phyloP scores from a whole-genome alignment of 2,329 filamentous ascomycete genomes.

The Cladosporium colombiae region DNA sequence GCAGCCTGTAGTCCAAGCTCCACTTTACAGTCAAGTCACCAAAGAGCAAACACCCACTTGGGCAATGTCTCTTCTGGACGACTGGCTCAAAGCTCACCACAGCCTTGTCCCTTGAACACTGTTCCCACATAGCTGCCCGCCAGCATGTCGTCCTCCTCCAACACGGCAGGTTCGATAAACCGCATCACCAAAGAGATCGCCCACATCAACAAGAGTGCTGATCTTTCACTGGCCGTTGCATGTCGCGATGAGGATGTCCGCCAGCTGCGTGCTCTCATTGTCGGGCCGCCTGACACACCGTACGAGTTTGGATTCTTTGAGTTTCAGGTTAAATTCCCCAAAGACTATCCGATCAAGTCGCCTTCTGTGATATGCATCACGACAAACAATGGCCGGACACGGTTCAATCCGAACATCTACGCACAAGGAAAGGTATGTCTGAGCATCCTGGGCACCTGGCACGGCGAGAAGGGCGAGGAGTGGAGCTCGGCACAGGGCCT shows the following conservation, averaged over 20 bases:
- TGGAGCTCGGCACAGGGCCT: slow-evolving; percentile 96
- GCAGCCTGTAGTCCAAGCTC: background rate
- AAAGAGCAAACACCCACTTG: background rate
- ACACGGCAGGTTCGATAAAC: slow-evolving; percentile 33
- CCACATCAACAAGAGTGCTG: slow-evolving; percentile 78
- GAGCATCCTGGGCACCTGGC: slow-evolving; percentile 78
- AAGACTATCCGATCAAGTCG: slow-evolving; percentile 77
- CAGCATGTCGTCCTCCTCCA: slow-evolving; percentile 30
- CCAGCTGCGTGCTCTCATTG: slow-evolving; percentile 81
- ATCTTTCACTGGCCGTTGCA: slow-evolving; percentile 85
- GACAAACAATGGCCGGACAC: slow-evolving; percentile 82
- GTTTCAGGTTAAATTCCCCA: slow-evolving; percentile 53
- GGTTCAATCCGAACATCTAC: slow-evolving; percentile 98
- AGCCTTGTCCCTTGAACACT: slow-evolving; percentile 6
- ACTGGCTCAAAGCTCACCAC: slow-evolving; percentile 4
- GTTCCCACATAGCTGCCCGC: background rate
- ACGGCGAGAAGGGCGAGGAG: slow-evolving; percentile 84
- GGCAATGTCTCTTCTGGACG: slow-evolving; percentile 3
- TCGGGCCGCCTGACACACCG: slow-evolving; percentile 89
- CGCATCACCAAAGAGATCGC: slow-evolving; percentile 68
- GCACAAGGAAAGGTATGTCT: slow-evolving; percentile 87
- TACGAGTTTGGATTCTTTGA: slow-evolving; percentile 99
- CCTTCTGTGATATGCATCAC: slow-evolving; percentile 69
- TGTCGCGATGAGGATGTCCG: slow-evolving; percentile 87
- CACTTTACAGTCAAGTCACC: background rate